These are phyloP conservation scores for Entelexis sorbosivorans DNA, from an alignment of 1,139 yeast genomes.

Conservation along the genomic window DNA sequence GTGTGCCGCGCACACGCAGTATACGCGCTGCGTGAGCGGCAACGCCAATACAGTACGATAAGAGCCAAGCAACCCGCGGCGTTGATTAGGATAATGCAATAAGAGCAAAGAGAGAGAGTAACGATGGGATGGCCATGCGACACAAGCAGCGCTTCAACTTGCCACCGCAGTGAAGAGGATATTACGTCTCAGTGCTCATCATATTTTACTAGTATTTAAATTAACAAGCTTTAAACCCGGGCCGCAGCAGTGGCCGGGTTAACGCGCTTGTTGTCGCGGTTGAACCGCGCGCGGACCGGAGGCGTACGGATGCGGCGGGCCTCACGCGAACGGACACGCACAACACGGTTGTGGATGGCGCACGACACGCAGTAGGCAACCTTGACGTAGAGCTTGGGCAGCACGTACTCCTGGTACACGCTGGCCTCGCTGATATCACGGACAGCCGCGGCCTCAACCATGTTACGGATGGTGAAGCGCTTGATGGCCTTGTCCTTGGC, in stretches of 20 bases:
- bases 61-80: too few species aligned
- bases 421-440: slow-evolving; percentile 99
- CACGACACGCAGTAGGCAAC: slow-evolving; percentile 99
- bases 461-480: slow-evolving; percentile 99
- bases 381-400: slow-evolving; percentile 99
- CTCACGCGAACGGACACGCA: slow-evolving; percentile 98
- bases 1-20: too few species aligned
- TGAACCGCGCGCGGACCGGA: slow-evolving; percentile 98
- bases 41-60: too few species aligned
- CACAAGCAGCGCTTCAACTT: background rate
- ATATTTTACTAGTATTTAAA: slow-evolving; percentile 5
- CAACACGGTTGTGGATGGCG: slow-evolving; percentile 99
- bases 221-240: slow-evolving; percentile 32
- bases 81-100: too few species aligned
- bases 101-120: too few species aligned
- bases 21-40: too few species aligned
- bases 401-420: slow-evolving; percentile 97
- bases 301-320: slow-evolving; percentile 99
- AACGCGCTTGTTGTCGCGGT: slow-evolving; percentile 83
- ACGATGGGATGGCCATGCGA: too few species aligned
- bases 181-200: slow-evolving; percentile 7
- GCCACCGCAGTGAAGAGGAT: background rate
- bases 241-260: slow-evolving; percentile 92
- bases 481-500: slow-evolving; percentile 99
- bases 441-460: slow-evolving; percentile 99